phyloP scores from a whole-genome alignment of 2,329 filamentous ascomycete species.

The Phyllosticta ampelicida region DNA sequence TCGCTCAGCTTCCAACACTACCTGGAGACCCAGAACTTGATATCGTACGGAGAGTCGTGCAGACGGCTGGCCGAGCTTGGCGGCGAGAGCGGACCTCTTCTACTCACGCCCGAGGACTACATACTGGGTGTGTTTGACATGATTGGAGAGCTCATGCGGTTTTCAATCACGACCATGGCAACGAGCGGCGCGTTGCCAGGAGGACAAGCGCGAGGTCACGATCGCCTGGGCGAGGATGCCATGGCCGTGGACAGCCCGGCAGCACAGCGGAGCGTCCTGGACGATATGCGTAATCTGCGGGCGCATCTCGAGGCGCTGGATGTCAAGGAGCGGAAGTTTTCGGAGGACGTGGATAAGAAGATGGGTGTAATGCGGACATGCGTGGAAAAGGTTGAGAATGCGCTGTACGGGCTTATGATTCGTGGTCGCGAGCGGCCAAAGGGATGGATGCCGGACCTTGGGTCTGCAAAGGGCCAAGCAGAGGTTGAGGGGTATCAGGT shows the following conservation, averaged over 20 bases:
- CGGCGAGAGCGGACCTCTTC: constrained; percentile 39
- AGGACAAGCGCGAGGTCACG: constrained; percentile 22
- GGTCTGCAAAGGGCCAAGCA: constrained; percentile 27
- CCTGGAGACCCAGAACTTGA: constrained; percentile 62
- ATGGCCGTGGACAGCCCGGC: constrained; percentile 27
- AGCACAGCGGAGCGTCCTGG: constrained; percentile 55
- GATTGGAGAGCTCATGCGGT: constrained; percentile 93
- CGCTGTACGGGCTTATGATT: constrained; percentile 79
- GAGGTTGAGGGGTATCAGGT: constrained; percentile 31
- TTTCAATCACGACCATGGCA: constrained; percentile 80
- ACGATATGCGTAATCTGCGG: constrained; percentile 69
- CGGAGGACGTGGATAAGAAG: constrained; percentile 63
- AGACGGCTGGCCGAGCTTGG: constrained; percentile 27
- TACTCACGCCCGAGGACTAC: constrained; percentile 73
- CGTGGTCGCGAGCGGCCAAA: constrained; percentile 79
- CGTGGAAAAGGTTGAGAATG: constrained; percentile 86
- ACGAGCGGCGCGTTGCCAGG: constrained; percentile 50
- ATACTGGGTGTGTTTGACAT: constrained; percentile 86
- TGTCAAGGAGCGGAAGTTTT: constrained; percentile 44
- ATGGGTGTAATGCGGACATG: constrained; percentile 75
- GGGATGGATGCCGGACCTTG: constrained; percentile 80
- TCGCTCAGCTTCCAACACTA: constrained; percentile 84
- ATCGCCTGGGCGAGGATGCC: constrained; percentile 26
- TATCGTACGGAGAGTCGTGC: constrained; percentile 53
- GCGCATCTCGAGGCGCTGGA: constrained; percentile 65